These are phyloP conservation scores for Fusarium nisikadoi DNA, from an alignment of 2,329 filamentous ascomycete species.

Conservation along the genomic window DNA sequence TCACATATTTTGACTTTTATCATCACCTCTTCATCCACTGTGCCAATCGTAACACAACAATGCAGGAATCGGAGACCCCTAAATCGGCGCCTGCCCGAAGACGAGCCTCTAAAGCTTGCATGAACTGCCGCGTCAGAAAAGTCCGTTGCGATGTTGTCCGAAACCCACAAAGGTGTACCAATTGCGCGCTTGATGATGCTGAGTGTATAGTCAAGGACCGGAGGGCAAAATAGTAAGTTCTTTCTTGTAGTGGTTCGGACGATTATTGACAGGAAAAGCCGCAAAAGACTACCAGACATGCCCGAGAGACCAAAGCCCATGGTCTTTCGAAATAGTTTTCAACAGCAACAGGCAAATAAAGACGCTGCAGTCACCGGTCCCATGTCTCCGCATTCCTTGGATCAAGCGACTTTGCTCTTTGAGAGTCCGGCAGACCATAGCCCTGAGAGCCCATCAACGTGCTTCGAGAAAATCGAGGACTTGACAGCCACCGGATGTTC, in stretches of 20 bases:
- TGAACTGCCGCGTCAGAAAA: neutral
- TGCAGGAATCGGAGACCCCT: fast-evolving
- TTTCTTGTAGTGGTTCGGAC: fast-evolving
- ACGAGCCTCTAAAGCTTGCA: neutral
- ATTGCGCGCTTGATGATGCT: fast-evolving
- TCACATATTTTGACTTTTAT: neutral
- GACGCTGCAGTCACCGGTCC: fast-evolving
- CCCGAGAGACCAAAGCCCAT: neutral
- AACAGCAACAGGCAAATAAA: no score
- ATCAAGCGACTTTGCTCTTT: fast-evolving
- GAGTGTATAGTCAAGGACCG: neutral
- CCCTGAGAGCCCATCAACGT: neutral
- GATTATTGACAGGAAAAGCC: neutral
- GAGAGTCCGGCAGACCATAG: fast-evolving
- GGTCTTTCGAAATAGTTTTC: neutral
- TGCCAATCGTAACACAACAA: neutral
- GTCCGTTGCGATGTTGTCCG: neutral
- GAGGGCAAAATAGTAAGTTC: neutral
- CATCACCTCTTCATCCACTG: neutral
- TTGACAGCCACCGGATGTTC: fast-evolving
- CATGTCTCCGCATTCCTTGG: fast-evolving
- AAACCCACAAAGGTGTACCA: neutral
- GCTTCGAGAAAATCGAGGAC: neutral
- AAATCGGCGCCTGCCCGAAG: neutral
- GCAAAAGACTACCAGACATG: neutral